These are phyloP conservation scores for Graphilbum fragrans DNA, from an alignment of 2,329 filamentous ascomycete genomes.

Conservation along the genomic window DNA sequence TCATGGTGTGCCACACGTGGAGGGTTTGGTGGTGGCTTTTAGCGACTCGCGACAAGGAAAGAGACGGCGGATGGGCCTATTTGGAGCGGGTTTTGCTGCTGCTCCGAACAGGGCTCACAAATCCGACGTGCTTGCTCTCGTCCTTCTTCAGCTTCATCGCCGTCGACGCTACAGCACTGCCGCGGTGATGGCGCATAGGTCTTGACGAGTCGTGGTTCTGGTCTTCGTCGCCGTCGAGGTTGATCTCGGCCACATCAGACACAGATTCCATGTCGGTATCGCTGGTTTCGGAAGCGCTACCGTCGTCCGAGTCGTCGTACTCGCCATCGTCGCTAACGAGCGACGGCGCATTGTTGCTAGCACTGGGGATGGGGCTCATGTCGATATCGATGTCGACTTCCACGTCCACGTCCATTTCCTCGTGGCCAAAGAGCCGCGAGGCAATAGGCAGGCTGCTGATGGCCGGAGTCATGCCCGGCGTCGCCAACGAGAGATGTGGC, in stretches of 20 bases:
- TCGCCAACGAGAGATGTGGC: constrained; percentile 26
- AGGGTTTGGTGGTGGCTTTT: no score
- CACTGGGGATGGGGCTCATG: constrained; percentile 55
- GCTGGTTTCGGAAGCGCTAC: constrained; percentile 46
- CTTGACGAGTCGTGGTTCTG: constrained; percentile 18
- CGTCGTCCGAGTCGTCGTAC: constrained; percentile 59
- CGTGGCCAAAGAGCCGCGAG: constrained; percentile 12
- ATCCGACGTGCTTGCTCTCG: constrained; percentile 41
- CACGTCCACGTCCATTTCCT: constrained; percentile 30
- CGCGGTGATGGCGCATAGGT: constrained; percentile 27
- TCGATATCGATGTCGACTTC: constrained; percentile 46
- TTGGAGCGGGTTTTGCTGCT: constrained; percentile 21
- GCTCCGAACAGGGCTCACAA: constrained; percentile 38
- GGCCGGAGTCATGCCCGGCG: constrained; percentile 22
- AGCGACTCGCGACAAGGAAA: no score
- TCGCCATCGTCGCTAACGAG: constrained; percentile 72
- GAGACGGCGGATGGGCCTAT: constrained; percentile 1
- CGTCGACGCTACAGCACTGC: constrained; percentile 18
- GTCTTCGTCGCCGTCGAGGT: constrained; percentile 42
- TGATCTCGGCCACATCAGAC: constrained; percentile 50
- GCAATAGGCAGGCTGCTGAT: constrained; percentile 5
- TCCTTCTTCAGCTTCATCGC: constrained; percentile 40
- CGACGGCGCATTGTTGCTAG: constrained; percentile 67
- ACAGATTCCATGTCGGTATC: constrained; percentile 48
- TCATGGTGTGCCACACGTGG: no score